Percentiles rank a stretch among this genome's conserved stretches.
phyloP scores from a whole-genome alignment of 2,329 filamentous ascomycete species.

The Zymoseptoria ardabiliae region DNA sequence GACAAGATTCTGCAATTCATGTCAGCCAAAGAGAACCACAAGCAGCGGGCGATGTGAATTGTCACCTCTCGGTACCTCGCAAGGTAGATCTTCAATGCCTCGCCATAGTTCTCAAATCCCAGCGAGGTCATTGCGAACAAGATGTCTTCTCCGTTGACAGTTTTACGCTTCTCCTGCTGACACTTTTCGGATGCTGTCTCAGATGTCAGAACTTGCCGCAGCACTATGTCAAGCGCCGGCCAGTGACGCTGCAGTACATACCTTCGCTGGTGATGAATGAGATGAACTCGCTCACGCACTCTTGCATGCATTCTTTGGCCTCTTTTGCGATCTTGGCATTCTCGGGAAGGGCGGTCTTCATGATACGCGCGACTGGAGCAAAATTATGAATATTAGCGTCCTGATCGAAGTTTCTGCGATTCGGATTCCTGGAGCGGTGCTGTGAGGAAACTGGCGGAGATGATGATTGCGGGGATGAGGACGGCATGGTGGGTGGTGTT shows the following conservation, averaged over 20 bases:
- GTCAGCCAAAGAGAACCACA: constrained; percentile 1
- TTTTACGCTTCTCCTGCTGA: constrained; percentile 98
- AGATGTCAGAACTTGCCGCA: constrained; percentile 8
- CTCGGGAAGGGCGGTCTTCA: constrained; percentile 95
- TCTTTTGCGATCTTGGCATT: constrained; percentile 97
- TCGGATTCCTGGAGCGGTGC: constrained; percentile 22
- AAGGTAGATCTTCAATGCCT: constrained; percentile 95
- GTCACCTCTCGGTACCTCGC: constrained; percentile 94
- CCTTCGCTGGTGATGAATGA: constrained; percentile 99
- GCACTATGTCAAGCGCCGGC: constrained; percentile 11
- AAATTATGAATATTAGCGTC: constrained; percentile 95
- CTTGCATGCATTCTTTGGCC: constrained; percentile 99
- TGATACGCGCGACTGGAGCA: constrained; percentile 94
- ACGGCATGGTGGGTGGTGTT: constrained; percentile 36
- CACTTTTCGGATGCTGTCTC: constrained; percentile 89
- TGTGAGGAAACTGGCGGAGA: constrained; percentile 21
- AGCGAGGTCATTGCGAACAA: constrained; percentile 98
- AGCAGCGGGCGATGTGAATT: background rate
- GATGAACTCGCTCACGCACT: constrained; percentile 99
- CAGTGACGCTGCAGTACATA: constrained; percentile 41
- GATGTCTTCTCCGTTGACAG: constrained; percentile 97
- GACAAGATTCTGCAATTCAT: constrained; percentile 60
- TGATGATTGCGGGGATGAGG: constrained; percentile 31
- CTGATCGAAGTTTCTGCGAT: constrained; percentile 39
- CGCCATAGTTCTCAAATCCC: constrained; percentile 97